phyloP scores from a whole-genome alignment of 2,329 filamentous ascomycete genomes.

The Aureobasidium sp. region DNA sequence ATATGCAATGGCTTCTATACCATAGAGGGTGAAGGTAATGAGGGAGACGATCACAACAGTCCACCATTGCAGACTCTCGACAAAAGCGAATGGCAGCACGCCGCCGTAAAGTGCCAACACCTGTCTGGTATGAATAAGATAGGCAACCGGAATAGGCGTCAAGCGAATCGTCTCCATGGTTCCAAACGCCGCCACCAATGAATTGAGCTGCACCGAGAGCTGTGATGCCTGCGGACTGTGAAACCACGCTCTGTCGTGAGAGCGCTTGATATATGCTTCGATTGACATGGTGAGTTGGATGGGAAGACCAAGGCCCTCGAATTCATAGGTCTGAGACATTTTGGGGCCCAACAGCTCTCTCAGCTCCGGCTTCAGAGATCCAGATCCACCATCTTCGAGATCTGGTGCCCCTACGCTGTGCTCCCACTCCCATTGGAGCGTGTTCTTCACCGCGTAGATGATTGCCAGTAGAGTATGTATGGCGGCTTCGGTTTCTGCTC shows the following conservation, averaged over 20 bases:
- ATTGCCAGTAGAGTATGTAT: conserved; percentile 52
- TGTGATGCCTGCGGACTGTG: conserved; percentile 50
- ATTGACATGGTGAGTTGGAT: conserved; percentile 53
- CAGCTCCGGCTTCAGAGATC: conserved; percentile 3
- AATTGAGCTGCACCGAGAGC: conserved; percentile 50
- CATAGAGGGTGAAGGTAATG: conserved; percentile 55
- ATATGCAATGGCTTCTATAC: conserved; percentile 53
- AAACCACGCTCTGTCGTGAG: conserved; percentile 49
- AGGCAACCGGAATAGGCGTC: conserved; percentile 56
- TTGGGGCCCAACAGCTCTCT: neutral
- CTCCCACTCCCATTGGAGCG: conserved; percentile 52
- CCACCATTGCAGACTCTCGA: conserved; percentile 56
- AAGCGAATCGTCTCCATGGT: conserved; percentile 56
- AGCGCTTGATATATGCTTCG: conserved; percentile 51
- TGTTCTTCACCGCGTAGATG: conserved; percentile 55
- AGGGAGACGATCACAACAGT: conserved; percentile 49
- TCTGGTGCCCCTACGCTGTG: conserved; percentile 27
- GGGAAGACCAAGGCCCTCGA: conserved; percentile 50
- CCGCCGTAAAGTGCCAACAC: conserved; percentile 52
- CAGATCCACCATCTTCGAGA: conserved; percentile 3
- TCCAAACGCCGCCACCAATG: conserved; percentile 49
- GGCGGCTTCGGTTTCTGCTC: conserved; percentile 49
- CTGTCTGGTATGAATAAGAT: conserved; percentile 57
- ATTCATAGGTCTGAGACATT: conserved; percentile 36
- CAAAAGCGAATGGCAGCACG: conserved; percentile 55